Base-by-base conservation (phyloP, 257 asterid genomes). In the Nicotiana tomentosiformis region DNA sequence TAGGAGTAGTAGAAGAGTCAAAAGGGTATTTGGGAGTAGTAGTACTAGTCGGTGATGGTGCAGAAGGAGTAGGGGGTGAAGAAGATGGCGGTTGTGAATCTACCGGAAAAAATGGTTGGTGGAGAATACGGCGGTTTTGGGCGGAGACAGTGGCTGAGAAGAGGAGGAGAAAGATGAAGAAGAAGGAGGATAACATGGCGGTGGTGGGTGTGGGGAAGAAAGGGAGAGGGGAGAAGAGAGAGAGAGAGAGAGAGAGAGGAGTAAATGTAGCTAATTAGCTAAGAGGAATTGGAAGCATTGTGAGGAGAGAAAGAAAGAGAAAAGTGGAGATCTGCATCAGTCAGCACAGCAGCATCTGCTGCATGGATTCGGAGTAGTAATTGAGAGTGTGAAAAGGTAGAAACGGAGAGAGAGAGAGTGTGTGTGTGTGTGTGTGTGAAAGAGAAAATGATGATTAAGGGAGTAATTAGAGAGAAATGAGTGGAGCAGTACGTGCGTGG, bases 111-210 rank as follows among this genome's bases (percentile, higher is more conserved):
- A 92, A 88, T 14, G 96, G 94, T 64, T 92, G 93, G 90, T 93
- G 97, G 77, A 93, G 96, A 80, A 89, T 84, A 77, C 95, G 96
- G 87, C 97, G 97, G 90, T 55, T 83, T 82, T 58, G 83, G 81
- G 57, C 29, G 78, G 83, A 32, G 83, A 60, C 70, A 77, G 79
- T 3, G 57, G 82, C 77, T 82, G 88, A 32, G 57, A 57, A n/a
- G n/a, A 61, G n/a, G 8, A 69, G 35, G 15, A 76, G 8, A 49
- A 81, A 15, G 64, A 81, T 26, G 77, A n/a, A 80, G 51, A 23
- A 82, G 60, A 82, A 77, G 83, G 87, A 84, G 84, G 76, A 86
- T 61, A 55, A 72, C 80, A 81, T 51, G 26, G 37, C 35, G 85
- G 37, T 46, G 84, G 80, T 76, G 23, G 83, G 23, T 83, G 29